Conservation (phyloP, 2,329 filamentous ascomycete genomes). For the Xylariaceae sp. region DNA sequence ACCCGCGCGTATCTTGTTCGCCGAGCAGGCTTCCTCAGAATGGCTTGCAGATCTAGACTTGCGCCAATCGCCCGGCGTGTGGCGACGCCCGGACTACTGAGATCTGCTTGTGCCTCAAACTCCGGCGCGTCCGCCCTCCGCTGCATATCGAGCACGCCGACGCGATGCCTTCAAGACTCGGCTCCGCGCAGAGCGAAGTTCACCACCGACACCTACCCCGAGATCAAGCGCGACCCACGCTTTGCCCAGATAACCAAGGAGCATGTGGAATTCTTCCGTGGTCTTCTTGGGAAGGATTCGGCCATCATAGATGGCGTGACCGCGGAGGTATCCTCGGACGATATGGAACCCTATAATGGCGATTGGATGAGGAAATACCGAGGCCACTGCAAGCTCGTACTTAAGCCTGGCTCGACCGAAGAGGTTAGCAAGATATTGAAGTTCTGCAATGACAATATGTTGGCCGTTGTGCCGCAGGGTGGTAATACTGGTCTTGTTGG, state of each 20-base stretch:
- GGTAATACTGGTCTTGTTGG: constrained; percentile 97
- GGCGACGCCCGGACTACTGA: constrained; percentile 30
- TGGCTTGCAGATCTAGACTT: constrained; percentile 40
- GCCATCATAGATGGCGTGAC: constrained; percentile 86
- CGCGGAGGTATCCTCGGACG: constrained; percentile 70
- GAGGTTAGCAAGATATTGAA: constrained; percentile 89
- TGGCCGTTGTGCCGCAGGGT: constrained; percentile 95
- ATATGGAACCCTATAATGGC: constrained; percentile 90
- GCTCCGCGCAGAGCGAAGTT: constrained; percentile 62
- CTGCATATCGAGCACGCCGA: constrained; percentile 37
- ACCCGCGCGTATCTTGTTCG: constrained; percentile 6
- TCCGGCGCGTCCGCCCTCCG: constrained; percentile 18
- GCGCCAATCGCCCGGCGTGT: constrained; percentile 37
- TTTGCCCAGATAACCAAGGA: constrained; percentile 77
- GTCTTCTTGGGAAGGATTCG: constrained; percentile 77
- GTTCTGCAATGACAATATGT: constrained; percentile 92
- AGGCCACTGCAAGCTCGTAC: constrained; percentile 83
- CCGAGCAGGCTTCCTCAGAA: constrained; percentile 20
- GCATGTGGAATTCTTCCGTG: constrained; percentile 83
- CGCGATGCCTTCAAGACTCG: constrained; percentile 37
- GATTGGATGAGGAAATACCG: constrained; percentile 99
- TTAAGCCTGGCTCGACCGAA: constrained; percentile 83
- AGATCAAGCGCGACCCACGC: constrained; percentile 77
- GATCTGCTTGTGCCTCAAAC: constrained; percentile 10
- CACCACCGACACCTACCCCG: constrained; percentile 85